phyloP scores from a whole-genome alignment of 768 basidiomycete genomes.

The Rhodocollybia butyracea region DNA sequence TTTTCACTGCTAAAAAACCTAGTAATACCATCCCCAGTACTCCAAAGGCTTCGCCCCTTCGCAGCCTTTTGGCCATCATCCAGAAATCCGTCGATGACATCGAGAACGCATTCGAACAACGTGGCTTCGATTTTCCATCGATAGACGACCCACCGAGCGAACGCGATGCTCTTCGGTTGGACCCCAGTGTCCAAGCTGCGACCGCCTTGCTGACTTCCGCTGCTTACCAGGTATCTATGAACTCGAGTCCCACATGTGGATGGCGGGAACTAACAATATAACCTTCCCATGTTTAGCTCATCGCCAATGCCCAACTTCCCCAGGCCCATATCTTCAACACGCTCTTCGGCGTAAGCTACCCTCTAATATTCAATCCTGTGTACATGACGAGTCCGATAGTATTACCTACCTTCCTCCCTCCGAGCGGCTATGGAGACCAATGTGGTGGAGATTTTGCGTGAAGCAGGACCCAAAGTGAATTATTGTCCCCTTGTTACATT shows the following conservation, averaged over 20 bases:
- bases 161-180: neutral
- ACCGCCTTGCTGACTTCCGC: neutral
- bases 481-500: neutral
- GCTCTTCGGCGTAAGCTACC: neutral
- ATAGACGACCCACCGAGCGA: neutral
- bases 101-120: neutral
- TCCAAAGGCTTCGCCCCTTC: neutral
- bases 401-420: slow-evolving; percentile 16
- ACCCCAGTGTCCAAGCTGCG: neutral
- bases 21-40: neutral
- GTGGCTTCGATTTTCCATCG: slow-evolving; percentile 1
- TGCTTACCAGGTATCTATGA: too few relatives aligned
- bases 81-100: slow-evolving; percentile 3
- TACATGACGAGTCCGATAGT: slow-evolving; percentile 3
- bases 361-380: neutral
- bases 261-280: too few relatives aligned
- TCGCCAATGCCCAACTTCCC: neutral
- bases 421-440: slow-evolving; percentile 17
- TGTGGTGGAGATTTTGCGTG: slow-evolving; percentile 27
- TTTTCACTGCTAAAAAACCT: neutral
- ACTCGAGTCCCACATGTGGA: too few relatives aligned
- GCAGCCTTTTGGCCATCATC: slow-evolving; percentile 1
- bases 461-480: slow-evolving; percentile 23
- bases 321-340: slow-evolving; percentile 2
- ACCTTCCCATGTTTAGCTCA: too few relatives aligned